Base-by-base conservation (phyloP, 148 eudicot genomes). In the Drosera capensis region DNA sequence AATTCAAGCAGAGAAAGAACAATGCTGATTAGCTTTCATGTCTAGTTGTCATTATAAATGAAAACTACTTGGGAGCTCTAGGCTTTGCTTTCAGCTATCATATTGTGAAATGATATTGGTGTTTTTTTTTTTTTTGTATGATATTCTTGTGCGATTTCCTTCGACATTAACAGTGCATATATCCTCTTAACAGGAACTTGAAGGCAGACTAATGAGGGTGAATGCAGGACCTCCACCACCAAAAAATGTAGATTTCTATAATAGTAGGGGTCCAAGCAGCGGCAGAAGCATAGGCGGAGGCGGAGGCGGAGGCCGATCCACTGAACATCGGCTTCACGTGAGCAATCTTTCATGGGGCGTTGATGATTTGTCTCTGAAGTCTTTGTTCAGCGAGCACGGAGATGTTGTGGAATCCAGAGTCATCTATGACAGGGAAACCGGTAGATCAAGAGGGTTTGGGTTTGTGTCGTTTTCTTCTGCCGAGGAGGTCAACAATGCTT, bases 171-270 rank as follows among this genome's bases (percentile, higher is more conserved):
- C 19, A 22, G 25, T 22, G 9, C 2, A 11, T 6, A 11, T 13
- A 5, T 43, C 17, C 45, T 59, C 17, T 59, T 49, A 34, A 30
- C 72, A 86, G 95, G 93, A 86, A 63, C 66, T 81, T 51, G 83
- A 80, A 0, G 95, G 95, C 20, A 64, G 95, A 55, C 37, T 67
- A 45, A 46, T 86, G 52, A 75, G 95, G 60, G 95, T 34, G 38
- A 34, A 34, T 34, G 38, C 38, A 2, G 38, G 38, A 6, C 38
- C 38, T 1, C 38, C 38, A 15, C 38, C 38, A 34, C 38, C 38
- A 11, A 34, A 15, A 34, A 34, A 15, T 13, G 38, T 11, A 34
- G n/a, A n/a, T n/a, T n/a, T n/a, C n/a, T n/a, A n/a, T n/a, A n/a
- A n/a, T n/a, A n/a, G n/a, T n/a, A 34, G 38, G 8, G 38, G 14